Evolutionary conservation across 2,329 filamentous ascomycete genomes (phyloP).

Genomic region (Neospermospora avenae): DNA sequence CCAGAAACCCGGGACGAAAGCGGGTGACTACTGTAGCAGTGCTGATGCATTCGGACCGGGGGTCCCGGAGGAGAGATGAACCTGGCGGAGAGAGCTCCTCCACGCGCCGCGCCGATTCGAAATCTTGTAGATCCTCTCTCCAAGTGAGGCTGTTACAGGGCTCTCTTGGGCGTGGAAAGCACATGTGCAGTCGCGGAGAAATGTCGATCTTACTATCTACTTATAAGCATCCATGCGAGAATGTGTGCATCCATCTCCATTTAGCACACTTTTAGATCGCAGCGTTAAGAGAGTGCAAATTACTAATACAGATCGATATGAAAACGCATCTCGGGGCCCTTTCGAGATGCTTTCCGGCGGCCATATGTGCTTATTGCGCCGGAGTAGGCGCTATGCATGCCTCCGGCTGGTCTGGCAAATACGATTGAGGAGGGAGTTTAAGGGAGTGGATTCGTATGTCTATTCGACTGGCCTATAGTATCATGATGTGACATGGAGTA

Average conservation of each 20-base stretch:
- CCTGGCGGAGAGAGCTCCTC: background rate
- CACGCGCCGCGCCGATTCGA: too few species aligned
- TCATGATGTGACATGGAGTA: background rate
- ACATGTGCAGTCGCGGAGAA: background rate
- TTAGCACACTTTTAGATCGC: background rate
- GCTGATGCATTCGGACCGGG: background rate
- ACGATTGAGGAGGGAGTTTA: background rate
- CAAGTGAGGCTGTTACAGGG: too few species aligned
- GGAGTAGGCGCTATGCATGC: background rate
- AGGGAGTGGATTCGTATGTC: background rate
- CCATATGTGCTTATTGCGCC: background rate
- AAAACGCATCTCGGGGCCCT: background rate
- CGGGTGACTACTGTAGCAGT: background rate
- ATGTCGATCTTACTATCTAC: background rate
- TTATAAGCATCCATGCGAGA: background rate
- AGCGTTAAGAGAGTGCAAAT: background rate
- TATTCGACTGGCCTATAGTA: background rate
- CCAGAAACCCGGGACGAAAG: background rate
- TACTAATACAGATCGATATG: too few species aligned
- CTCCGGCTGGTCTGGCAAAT: background rate
- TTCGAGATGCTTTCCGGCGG: background rate
- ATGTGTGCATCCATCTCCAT: background rate
- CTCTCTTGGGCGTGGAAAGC: too few species aligned
- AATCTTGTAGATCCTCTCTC: too few species aligned
- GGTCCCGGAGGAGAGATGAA: background rate